Evolutionary conservation across 2,329 filamentous ascomycete genomes (phyloP).

Genomic region (Ophiognomonia clavigignenti-juglandacearum): DNA sequence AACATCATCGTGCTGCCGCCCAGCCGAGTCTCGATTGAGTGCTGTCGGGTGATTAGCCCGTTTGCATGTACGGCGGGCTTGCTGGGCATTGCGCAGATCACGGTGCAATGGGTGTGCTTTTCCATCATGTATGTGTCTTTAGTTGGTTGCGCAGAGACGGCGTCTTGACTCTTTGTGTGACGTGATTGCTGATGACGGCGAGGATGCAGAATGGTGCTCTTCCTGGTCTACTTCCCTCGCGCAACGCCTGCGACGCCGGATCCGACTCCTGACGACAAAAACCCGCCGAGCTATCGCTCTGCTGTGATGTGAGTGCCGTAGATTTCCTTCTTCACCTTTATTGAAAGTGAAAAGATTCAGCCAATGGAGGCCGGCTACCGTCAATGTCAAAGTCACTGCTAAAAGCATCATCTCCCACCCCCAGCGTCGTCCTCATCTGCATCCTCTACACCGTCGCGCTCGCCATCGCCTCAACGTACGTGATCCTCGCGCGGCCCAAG

Average conservation of each 20-base stretch:
- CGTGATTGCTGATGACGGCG: no score
- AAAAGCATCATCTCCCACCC: no score
- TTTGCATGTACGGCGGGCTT: slow-evolving; percentile 83
- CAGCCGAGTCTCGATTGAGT: slow-evolving; percentile 76
- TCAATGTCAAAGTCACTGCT: no score
- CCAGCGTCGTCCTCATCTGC: slow-evolving; percentile 69
- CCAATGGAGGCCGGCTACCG: no score
- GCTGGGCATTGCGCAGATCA: slow-evolving; percentile 86
- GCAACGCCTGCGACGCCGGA: slow-evolving; percentile 45
- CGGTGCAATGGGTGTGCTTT: slow-evolving; percentile 88
- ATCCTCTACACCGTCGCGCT: slow-evolving; percentile 66
- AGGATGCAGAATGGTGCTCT: slow-evolving; percentile 81
- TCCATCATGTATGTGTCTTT: slow-evolving; percentile 68
- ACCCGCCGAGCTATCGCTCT: slow-evolving; percentile 69
- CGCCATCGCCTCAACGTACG: slow-evolving; percentile 61
- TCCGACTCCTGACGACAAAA: slow-evolving; percentile 41
- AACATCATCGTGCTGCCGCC: slow-evolving; percentile 85
- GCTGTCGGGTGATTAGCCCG: slow-evolving; percentile 74
- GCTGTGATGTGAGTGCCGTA: no score
- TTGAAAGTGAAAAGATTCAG: no score
- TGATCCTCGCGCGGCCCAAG: slow-evolving; percentile 59
- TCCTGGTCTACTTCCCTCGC: slow-evolving; percentile 86
- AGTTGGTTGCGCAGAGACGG: not conserved
- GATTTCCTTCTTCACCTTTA: no score
- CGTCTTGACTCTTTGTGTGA: no score